These are phyloP conservation scores for Curvularia sp. DNA, from an alignment of 2,329 filamentous ascomycete genomes.

Conservation along the genomic window DNA sequence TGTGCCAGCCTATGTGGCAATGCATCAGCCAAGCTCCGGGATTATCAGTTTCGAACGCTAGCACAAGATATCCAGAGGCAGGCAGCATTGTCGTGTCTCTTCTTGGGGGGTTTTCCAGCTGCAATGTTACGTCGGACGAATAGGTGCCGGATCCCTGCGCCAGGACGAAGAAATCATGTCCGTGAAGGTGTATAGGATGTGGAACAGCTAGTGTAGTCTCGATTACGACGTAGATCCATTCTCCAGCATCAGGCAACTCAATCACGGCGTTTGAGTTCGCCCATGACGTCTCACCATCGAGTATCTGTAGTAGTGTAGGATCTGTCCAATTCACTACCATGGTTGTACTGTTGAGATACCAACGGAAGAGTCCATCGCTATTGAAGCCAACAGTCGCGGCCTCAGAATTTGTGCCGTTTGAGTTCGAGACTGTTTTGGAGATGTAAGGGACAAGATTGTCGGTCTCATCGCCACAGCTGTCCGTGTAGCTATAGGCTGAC, in stretches of 20 bases:
- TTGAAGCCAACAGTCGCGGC: conserved; percentile 42
- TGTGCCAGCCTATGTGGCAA: conserved; percentile 50
- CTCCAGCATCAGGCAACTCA: conserved; percentile 30
- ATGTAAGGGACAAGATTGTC: conserved; percentile 35
- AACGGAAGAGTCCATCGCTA: conserved; percentile 49
- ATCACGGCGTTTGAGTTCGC: conserved; percentile 40
- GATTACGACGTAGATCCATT: conserved; percentile 53
- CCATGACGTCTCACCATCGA: conserved; percentile 44
- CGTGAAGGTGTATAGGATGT: conserved; percentile 43
- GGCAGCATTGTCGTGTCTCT: conserved; percentile 45
- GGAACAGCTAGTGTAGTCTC: conserved; percentile 46
- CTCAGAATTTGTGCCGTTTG: conserved; percentile 32
- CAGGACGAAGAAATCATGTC: conserved; percentile 45
- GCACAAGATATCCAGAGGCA: conserved; percentile 39
- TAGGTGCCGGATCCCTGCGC: conserved; percentile 39
- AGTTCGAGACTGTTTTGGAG: conserved; percentile 45
- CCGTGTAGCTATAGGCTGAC: conserved; percentile 43
- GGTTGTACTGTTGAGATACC: conserved; percentile 51
- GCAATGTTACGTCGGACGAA: conserved; percentile 21
- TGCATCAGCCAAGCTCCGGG: conserved; percentile 50
- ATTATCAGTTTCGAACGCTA: conserved; percentile 49
- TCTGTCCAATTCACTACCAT: conserved; percentile 50
- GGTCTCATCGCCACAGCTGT: conserved; percentile 50
- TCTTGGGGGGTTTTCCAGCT: conserved; percentile 41
- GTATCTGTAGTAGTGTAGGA: conserved; percentile 49